Base-by-base conservation (phyloP, 805 yeast genomes). In the Ascoidea rubescens region DNA sequence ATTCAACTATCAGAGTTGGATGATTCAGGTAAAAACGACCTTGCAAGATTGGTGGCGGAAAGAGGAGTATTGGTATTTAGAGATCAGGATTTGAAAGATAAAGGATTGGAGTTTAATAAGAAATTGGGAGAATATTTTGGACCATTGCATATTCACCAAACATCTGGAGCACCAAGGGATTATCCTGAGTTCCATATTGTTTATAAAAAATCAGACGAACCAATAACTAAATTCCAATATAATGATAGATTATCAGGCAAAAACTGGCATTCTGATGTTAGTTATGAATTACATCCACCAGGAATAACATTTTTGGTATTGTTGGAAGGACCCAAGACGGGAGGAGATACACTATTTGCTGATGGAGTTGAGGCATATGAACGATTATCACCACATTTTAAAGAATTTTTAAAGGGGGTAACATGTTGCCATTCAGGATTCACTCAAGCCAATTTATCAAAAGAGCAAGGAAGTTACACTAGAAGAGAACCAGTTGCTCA, bases 261-360 rank as follows among this genome's bases (percentile, higher is more conserved):
- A 31, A 63, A 62, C 5, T 84, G 86, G 85, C 91, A 84, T 65
- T 76, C 86, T 4, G 93, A 84, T 63, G 84, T 82, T 46, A 75
- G 87, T 37, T 84, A 81, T 63, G 90, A 84, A 64, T 71, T 72
- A 53, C 87, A 81, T 63, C 84, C 89, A 5, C 85, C 90, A 12
- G 84, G 84, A 14, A 70, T 76, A 53, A 84, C 95, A 0, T 75
- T 82, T 55, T 80, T 85, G 60, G 71, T 78, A 17, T 78, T 82
- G 53, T 68, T 83, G 49, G 84, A 82, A 54, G 71, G 73, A 43
- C 80, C 80, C 31, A 78, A 74, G 28, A 64, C 79, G 46, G 89
- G 91, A 51, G 93, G 93, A 55, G 93, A 85, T 64, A 85, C 87
- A n/a, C 68, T 83, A 49, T 85, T 83, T 62, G 77, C 86, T n/a